Conservation (phyloP, 768 basidiomycete species). For the Podaxis sp. region DNA sequence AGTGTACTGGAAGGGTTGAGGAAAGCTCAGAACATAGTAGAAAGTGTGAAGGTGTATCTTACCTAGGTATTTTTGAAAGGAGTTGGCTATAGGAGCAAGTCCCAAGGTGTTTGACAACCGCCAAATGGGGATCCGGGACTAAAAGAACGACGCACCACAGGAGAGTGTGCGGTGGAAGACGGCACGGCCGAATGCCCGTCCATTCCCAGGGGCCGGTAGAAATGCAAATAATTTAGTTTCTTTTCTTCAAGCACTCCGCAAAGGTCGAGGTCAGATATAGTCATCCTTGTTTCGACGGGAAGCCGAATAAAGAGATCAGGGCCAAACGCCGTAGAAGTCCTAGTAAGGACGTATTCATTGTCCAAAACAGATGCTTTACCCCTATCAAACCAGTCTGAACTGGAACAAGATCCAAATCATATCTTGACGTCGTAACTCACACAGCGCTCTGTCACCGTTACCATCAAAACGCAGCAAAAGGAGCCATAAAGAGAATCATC, state of each 20-base stretch:
- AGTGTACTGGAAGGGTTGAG: not conserved
- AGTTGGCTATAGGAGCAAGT: not conserved
- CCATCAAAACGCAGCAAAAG: not conserved
- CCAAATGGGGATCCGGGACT: not conserved
- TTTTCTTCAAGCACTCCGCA: not conserved
- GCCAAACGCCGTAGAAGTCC: not conserved
- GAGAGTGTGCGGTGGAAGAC: not conserved
- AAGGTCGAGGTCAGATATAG: not conserved
- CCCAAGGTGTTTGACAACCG: not conserved
- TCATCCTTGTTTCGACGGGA: not conserved
- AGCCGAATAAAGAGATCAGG: not conserved
- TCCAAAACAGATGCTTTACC: not conserved
- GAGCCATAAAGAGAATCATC: not conserved
- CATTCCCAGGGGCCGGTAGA: not conserved
- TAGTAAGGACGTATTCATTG: not conserved
- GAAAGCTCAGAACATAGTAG: not conserved
- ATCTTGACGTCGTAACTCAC: not conserved
- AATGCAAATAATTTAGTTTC: not conserved
- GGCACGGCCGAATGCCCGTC: not conserved
- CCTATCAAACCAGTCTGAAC: not conserved
- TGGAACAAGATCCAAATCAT: constrained; percentile 4
- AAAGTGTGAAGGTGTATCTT: not conserved
- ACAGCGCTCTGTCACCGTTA: not conserved
- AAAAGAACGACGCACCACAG: not conserved
- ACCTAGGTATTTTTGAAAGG: not conserved